These are phyloP conservation scores for Stereum hirsutum DNA, from an alignment of 1,284 basidiomycete species.

Conservation along the genomic window DNA sequence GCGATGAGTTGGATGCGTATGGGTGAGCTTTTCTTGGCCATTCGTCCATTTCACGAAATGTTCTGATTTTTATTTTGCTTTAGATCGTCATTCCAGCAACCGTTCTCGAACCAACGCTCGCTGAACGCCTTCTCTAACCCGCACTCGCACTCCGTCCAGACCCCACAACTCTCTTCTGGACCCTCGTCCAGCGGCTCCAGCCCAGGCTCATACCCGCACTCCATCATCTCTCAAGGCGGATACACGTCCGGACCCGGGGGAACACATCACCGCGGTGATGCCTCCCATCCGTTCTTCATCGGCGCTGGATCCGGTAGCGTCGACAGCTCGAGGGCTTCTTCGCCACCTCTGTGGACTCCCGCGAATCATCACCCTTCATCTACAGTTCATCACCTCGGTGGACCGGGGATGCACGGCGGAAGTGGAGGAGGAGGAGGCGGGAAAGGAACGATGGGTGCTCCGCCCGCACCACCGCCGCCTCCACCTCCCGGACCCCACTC, in stretches of 20 bases:
- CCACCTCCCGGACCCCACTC: constrained; percentile 1
- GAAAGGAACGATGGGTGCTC: too few species aligned
- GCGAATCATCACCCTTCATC: constrained; percentile 6
- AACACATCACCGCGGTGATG: too few species aligned
- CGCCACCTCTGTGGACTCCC: constrained; percentile 31
- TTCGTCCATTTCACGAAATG: too few species aligned
- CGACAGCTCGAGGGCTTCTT: constrained; percentile 41
- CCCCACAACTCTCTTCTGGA: constrained; percentile 53
- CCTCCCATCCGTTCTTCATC: too few species aligned
- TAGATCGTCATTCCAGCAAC: constrained; percentile 10
- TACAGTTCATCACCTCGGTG: constrained; percentile 3
- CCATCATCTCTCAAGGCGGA: constrained; percentile 17
- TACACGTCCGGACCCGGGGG: background rate
- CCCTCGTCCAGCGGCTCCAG: constrained; percentile 50
- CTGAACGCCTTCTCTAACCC: constrained; percentile 14
- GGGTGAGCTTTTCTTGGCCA: constrained; percentile 4
- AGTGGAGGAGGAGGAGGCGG: background rate
- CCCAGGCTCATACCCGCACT: constrained; percentile 32
- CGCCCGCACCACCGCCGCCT: too few species aligned
- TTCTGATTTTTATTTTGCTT: background rate
- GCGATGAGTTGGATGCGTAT: constrained; percentile 9
- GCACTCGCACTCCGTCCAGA: constrained; percentile 31
- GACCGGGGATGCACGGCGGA: constrained; percentile 1
- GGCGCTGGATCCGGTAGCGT: constrained; percentile 28
- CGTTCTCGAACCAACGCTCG: constrained; percentile 10